Evolutionary conservation across 805 yeast species (phyloP), one percentile per base, ranked within the genome.

Genomic region (Myxozyma neglecta): DNA sequence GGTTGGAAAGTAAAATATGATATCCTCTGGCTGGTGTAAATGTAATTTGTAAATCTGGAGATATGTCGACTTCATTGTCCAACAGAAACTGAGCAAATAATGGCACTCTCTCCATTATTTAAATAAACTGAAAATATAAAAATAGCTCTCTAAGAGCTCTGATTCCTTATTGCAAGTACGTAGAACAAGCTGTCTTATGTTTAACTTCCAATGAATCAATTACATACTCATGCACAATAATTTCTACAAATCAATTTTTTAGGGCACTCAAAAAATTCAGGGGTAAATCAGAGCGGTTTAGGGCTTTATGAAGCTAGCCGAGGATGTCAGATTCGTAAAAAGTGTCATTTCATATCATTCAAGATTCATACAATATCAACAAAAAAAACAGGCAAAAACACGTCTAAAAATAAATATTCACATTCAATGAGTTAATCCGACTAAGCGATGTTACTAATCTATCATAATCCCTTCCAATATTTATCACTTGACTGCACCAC

Each of bases 1-100:
- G 18, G n/a, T 34, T 40, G 10, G 53, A 39, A 5, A 57, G 56
- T 9, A 58, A 47, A 14, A 62, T 54, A 37, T 60, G 64, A 35
- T 55, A 63, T 6, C 66, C 64, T 2, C 53, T 48, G 47, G 56
- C 56, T 7, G 53, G 52, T 18, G 57, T 16, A 44, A 56, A 56
- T 13, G 45, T 29, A 37, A 63, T 40, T n/a, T 46, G 51, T 5
- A 63, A 20, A 16, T 18, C 11, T 9, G 60, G 59, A n/a, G 64
- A 53, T n/a, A 63, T 7, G 18, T 44, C 56, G 24, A 63, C 29
- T 8, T 60, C 48, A 44, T 49, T 63, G 20, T 18, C 46, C 10
- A 18, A 34, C 44, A 62, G 24, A 40, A 62, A 62, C 13, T 29
- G 37, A 1, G 50, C 29, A 44, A 62, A 62, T 2, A 49, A 20